These are phyloP conservation scores for Fraxinus platypoda DNA, from an alignment of 305 asterid species.

Conservation along the genomic window DNA sequence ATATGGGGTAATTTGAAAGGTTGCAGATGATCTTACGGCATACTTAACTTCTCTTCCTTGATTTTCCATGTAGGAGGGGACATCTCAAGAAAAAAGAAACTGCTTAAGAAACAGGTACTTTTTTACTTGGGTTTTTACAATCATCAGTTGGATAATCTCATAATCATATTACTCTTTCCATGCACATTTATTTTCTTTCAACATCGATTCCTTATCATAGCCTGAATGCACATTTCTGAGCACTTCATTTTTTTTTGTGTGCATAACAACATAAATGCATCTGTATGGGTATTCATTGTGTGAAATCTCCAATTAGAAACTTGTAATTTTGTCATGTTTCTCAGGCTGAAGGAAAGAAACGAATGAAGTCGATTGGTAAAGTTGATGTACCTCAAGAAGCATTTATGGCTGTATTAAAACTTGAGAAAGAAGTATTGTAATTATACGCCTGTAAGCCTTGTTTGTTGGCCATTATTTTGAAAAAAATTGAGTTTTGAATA, in stretches of 20 bases:
- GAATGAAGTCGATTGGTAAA: conserved; percentile 93
- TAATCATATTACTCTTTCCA: conserved; percentile 14
- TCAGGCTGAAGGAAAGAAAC: conserved; percentile 98
- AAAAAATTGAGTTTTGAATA: too few species aligned
- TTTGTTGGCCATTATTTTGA: too few species aligned
- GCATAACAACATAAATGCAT: background rate
- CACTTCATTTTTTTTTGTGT: background rate
- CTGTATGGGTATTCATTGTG: background rate
- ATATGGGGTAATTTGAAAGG: background rate
- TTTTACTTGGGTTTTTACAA: background rate
- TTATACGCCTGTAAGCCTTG: too few species aligned
- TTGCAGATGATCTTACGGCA: background rate
- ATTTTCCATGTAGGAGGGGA: conserved; percentile 53
- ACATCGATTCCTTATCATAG: background rate
- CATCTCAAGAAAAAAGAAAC: conserved; percentile 88
- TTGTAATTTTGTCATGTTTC: background rate
- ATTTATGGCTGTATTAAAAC: conserved; percentile 97
- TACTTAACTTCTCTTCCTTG: background rate
- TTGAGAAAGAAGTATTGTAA: conserved; percentile 79
- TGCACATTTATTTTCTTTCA: background rate
- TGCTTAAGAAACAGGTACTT: conserved; percentile 82
- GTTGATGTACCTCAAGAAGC: conserved; percentile 99
- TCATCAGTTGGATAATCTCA: background rate
- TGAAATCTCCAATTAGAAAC: background rate
- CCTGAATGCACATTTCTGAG: background rate